Evolutionary conservation across 2,329 filamentous ascomycete genomes (phyloP).

Genomic region (Pyricularia pennisetigena): DNA sequence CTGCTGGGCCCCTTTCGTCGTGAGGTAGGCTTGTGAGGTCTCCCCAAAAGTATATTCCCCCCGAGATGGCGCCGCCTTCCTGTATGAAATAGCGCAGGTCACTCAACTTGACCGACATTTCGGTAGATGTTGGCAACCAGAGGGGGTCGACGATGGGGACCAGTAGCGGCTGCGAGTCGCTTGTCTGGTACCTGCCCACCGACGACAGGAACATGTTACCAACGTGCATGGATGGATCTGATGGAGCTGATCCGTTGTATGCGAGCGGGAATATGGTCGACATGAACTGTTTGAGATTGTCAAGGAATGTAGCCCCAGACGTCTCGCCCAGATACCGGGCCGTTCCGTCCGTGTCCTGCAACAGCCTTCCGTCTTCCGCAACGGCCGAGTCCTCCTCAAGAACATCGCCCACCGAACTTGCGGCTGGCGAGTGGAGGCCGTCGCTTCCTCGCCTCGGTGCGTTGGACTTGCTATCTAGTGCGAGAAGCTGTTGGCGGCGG

Average conservation of each 20-base stretch:
- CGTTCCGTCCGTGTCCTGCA: conserved; percentile 33
- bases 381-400: conserved; percentile 11
- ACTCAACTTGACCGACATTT: conserved; percentile 27
- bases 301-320: conserved; percentile 38
- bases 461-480: conserved; percentile 12
- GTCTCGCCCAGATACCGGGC: conserved; percentile 37
- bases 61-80: conserved; percentile 31
- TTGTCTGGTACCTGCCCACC: conserved; percentile 34
- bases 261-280: conserved; percentile 25
- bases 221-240: conserved; percentile 5
- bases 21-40: conserved; percentile 24
- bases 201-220: conserved; percentile 25
- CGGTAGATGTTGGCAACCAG: conserved; percentile 24
- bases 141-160: conserved; percentile 27
- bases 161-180: conserved; percentile 31
- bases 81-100: conserved; percentile 33
- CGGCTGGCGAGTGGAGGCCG: not conserved
- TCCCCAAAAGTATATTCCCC: conserved; percentile 39
- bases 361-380: conserved; percentile 27
- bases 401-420: not conserved
- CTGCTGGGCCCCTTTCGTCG: conserved; percentile 9
- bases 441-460: not conserved
- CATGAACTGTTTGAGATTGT: conserved; percentile 38
- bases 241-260: conserved; percentile 10
- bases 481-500: conserved; percentile 22